Evolutionary conservation across 2,329 filamentous ascomycete genomes (phyloP), one percentile per base, ranked within the genome.

Genomic region (Alternaria sp.): DNA sequence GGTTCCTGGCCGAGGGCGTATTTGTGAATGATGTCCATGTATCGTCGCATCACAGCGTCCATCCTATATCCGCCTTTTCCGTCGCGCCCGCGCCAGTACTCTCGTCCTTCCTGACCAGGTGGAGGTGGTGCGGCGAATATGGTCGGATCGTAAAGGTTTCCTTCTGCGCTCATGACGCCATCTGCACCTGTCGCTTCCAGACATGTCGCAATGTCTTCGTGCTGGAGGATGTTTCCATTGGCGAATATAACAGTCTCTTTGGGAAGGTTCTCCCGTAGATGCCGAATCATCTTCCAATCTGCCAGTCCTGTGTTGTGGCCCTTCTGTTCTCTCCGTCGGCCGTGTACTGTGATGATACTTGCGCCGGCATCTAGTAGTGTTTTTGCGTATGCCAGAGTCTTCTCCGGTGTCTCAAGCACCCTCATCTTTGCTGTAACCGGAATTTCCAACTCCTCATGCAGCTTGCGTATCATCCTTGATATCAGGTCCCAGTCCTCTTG

Each of bases 361-460:
- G 95, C 95, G 12, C 95, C 95, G 0, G 95, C 94, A 4, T 85
- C 87, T 7, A 99, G 80, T 1, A 98, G 91, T 79, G 92, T 97
- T 72, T 89, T 88, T 12, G 95, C 95, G 78, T 99, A 99, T 45
- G 89, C 90, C 65, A 99, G 81, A 0, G 94, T 97, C 76, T 90
- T 89, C 81, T 97, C 94, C 64, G 86, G 90, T 0, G 91, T 94
- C 41, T 97, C 94, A 5, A 97, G 84, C 20, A 98, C 89, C 9
- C 95, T 87, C 71, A 99, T 97, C 81, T 99, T 99, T 27, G 94
- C 95, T 2, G 95, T 98, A 14, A 99, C 89, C 0, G 95, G 95
- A 0, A 99, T 83, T 3, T 90, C 81, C 3, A 99, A 85, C 57
- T 93, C 86, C 41, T 86, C 85, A 75, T 97, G 92, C 46, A 98